phyloP scores from a whole-genome alignment of 2,329 filamentous ascomycete species.

The Ustulina deusta region DNA sequence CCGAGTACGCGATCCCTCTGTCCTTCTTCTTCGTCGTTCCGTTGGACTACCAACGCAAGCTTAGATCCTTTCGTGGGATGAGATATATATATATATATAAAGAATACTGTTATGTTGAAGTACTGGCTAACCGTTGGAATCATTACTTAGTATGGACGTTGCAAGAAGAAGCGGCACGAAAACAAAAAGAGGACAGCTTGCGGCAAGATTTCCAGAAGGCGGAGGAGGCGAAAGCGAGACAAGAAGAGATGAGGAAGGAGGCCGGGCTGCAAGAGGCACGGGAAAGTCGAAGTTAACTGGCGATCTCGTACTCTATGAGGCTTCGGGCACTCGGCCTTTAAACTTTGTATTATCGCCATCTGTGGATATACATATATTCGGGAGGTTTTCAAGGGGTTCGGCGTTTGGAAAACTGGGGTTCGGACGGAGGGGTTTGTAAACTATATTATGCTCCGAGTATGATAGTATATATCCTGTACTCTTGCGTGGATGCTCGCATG shows the following conservation, averaged over 20 bases:
- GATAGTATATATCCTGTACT: not conserved
- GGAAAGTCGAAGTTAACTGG: conserved; percentile 31
- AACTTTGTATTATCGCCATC: conserved; percentile 17
- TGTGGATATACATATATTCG: conserved; percentile 11
- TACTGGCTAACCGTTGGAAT: conserved; percentile 31
- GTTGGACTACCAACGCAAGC: too few relatives aligned
- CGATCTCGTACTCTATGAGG: conserved; percentile 12
- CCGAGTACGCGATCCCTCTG: conserved; percentile 73
- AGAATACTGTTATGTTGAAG: not conserved
- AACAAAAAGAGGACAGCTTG: conserved; percentile 52
- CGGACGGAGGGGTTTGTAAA: not conserved
- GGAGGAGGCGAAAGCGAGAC: conserved; percentile 55
- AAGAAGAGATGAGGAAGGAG: conserved; percentile 57
- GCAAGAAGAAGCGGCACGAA: conserved; percentile 55
- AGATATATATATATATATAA: not conserved
- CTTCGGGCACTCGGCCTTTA: not conserved
- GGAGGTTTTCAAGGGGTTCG: conserved; percentile 10
- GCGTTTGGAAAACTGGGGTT: conserved; percentile 22
- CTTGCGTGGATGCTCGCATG: not conserved
- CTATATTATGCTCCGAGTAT: not conserved
- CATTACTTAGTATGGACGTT: conserved; percentile 58
- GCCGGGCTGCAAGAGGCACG: conserved; percentile 43
- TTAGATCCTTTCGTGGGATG: not conserved
- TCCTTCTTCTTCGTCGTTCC: not conserved
- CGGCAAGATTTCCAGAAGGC: conserved; percentile 51